phyloP scores from a whole-genome alignment of 805 yeast genomes.

The Candida incommunis region DNA sequence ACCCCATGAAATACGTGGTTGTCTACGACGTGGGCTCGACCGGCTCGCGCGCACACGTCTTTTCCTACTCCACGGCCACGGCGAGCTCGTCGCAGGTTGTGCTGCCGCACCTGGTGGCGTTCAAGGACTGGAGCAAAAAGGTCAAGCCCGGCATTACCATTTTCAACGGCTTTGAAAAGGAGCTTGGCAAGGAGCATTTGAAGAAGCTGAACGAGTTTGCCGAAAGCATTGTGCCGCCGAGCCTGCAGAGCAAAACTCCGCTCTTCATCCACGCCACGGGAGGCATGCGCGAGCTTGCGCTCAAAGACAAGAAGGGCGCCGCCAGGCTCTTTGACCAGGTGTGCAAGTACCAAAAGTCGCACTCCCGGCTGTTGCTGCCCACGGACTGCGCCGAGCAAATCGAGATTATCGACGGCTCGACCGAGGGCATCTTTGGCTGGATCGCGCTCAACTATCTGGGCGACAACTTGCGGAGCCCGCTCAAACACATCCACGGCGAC shows the following conservation, averaged over 20 bases:
- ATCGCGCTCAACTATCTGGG: conserved; percentile 42
- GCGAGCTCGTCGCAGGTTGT: neutral
- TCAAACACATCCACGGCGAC: conserved; percentile 26
- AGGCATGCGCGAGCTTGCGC: conserved; percentile 46
- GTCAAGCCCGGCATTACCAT: conserved; percentile 46
- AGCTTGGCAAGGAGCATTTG: conserved; percentile 38
- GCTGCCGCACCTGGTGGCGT: conserved; percentile 9
- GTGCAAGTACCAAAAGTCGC: conserved; percentile 33
- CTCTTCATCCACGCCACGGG: conserved; percentile 58
- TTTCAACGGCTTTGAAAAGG: conserved; percentile 25
- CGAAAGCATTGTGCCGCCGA: conserved; percentile 38
- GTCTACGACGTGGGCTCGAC: conserved; percentile 90
- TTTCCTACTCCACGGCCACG: conserved; percentile 26
- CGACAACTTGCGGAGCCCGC: conserved; percentile 28
- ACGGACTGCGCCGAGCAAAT: conserved; percentile 52
- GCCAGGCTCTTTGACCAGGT: conserved; percentile 28
- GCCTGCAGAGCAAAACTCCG: conserved; percentile 51
- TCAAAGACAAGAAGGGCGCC: conserved; percentile 30
- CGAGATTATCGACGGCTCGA: conserved; percentile 47
- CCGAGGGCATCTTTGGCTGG: conserved; percentile 60
- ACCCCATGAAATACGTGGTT: conserved; percentile 41
- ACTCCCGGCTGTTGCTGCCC: conserved; percentile 34
- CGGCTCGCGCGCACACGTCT: conserved; percentile 76
- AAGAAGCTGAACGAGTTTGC: conserved; percentile 35
- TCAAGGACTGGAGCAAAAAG: conserved; percentile 31